Evolutionary conservation across 495 filamentous ascomycete genomes (phyloP).

Genomic region (Aspergillus hancockii): DNA sequence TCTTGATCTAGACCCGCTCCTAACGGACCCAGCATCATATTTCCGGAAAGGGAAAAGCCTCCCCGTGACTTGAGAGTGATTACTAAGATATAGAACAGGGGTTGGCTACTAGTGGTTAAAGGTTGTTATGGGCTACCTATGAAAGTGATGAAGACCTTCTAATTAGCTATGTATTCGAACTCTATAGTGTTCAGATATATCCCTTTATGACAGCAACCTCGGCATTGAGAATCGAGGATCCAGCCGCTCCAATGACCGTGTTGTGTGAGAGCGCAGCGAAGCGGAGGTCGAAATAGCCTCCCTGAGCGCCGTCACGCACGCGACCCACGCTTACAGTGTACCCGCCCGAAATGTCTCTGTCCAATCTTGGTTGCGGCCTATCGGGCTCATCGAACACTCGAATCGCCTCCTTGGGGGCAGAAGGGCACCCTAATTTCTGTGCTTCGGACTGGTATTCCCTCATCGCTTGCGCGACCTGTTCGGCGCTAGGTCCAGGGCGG

Average conservation of each 20-base stretch:
- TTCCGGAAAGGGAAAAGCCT: not conserved
- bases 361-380: slow-evolving; percentile 81
- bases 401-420: slow-evolving; percentile 72
- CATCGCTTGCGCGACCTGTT: slow-evolving; percentile 69
- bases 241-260: slow-evolving; percentile 92
- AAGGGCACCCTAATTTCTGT: slow-evolving; percentile 71
- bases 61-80: not conserved
- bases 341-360: slow-evolving; percentile 70
- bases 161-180: slow-evolving; percentile 20
- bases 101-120: not conserved
- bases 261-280: slow-evolving; percentile 85
- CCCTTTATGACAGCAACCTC: slow-evolving; percentile 92
- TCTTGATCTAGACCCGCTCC: slow-evolving; percentile 15
- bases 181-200: slow-evolving; percentile 57
- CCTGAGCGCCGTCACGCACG: slow-evolving; percentile 67
- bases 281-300: slow-evolving; percentile 78
- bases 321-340: slow-evolving; percentile 84
- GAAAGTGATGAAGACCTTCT: slow-evolving; percentile 10
- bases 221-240: slow-evolving; percentile 90
- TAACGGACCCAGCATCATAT: too few relatives aligned
- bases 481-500: slow-evolving; percentile 54
- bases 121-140: not conserved
- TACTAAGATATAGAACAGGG: not conserved
- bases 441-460: slow-evolving; percentile 74
- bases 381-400: slow-evolving; percentile 77